Evolutionary conservation across 345 rosid species (phyloP).

Genomic region (Pugionium dolabratum): DNA sequence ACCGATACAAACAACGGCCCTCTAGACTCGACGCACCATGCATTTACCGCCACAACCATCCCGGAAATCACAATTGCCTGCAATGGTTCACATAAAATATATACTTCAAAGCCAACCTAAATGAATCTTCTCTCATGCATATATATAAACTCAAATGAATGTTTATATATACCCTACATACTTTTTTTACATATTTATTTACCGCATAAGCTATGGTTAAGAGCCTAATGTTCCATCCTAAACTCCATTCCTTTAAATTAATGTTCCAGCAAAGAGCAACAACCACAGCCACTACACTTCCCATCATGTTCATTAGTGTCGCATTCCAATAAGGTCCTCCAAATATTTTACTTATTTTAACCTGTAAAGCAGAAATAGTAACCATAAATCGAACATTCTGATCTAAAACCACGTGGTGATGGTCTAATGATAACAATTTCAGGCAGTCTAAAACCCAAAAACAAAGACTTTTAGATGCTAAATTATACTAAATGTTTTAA

Average conservation of each 20-base stretch:
- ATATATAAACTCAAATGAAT: background rate
- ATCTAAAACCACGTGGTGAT: background rate
- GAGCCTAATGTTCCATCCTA: conserved; percentile 53
- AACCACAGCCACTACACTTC: conserved; percentile 35
- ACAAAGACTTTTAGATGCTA: no score
- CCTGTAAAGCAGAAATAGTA: conserved; percentile 29
- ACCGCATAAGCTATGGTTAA: conserved; percentile 46
- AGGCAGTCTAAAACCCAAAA: no score
- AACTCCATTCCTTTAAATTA: conserved; percentile 45
- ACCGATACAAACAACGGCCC: conserved; percentile 53
- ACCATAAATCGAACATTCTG: background rate
- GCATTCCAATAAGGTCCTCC: conserved; percentile 49
- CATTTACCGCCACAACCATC: conserved; percentile 32
- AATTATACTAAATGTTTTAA: no score
- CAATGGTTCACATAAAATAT: background rate
- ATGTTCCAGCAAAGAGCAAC: conserved; percentile 39
- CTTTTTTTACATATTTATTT: background rate
- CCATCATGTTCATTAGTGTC: conserved; percentile 48
- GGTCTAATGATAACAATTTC: no score
- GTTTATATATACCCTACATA: background rate
- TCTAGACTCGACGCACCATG: conserved; percentile 47
- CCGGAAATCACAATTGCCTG: conserved; percentile 52
- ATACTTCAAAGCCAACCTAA: background rate
- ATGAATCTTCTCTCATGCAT: background rate
- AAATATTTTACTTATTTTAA: conserved; percentile 42